Evolutionary conservation across 495 filamentous ascomycete species (phyloP).

Genomic region (Opeltia flavorubescens): DNA sequence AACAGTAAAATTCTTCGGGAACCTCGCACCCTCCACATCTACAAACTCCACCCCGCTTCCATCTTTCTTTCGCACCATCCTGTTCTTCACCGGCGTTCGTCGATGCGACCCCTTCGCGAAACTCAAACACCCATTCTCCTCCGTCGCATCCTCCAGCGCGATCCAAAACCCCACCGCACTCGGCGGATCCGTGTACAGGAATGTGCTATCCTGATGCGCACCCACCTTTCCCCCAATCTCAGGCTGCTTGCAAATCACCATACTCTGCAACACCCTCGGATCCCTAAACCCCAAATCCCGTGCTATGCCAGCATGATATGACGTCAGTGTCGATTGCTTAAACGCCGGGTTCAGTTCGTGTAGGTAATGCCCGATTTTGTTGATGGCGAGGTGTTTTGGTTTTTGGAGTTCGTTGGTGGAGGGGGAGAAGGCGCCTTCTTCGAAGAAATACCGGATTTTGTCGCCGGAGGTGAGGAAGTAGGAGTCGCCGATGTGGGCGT

Average conservation of each 20-base stretch:
- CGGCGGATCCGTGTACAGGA: constrained; percentile 83
- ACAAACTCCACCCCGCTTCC: constrained; percentile 45
- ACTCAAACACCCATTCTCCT: constrained; percentile 73
- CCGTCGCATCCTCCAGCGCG: constrained; percentile 79
- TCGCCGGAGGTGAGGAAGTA: constrained; percentile 85
- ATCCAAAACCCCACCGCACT: constrained; percentile 92
- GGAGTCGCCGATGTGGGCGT: constrained; percentile 71
- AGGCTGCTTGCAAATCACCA: constrained; percentile 97
- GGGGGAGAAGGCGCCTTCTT: constrained; percentile 47
- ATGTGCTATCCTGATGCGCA: constrained; percentile 81
- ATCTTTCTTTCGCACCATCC: constrained; percentile 56
- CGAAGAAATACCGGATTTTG: constrained; percentile 95
- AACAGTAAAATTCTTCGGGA: constrained; percentile 23
- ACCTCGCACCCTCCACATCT: constrained; percentile 22
- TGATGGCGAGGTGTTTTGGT: constrained; percentile 71
- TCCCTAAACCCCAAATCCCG: constrained; percentile 55
- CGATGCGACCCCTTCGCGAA: constrained; percentile 71
- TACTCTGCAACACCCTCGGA: constrained; percentile 72
- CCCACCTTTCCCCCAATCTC: constrained; percentile 83
- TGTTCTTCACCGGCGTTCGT: constrained; percentile 43
- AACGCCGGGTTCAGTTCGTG: constrained; percentile 66
- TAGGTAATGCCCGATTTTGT: constrained; percentile 92
- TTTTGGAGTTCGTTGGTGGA: constrained; percentile 43
- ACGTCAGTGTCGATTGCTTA: constrained; percentile 39
- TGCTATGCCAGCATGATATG: constrained; percentile 51